A percentile compares a stretch with the other conserved stretches of the same genome.
phyloP scores from a whole-genome alignment of 2,329 filamentous ascomycete genomes.

The Botrytis squamosa region DNA sequence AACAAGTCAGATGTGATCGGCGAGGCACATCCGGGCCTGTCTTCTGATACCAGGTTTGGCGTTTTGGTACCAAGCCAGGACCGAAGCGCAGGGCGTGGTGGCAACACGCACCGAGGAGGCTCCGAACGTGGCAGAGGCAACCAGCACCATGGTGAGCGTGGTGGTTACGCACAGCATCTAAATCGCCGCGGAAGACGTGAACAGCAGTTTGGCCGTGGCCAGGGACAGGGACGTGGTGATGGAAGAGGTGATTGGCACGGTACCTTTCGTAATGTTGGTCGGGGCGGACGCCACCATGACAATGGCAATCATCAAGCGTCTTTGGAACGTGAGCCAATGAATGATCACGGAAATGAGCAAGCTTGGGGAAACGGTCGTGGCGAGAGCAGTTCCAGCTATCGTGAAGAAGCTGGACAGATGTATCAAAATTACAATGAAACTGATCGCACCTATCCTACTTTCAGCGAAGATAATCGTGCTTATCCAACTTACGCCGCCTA shows the following conservation, averaged over 20 bases:
- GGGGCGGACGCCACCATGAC: neutral
- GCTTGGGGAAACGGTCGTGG: neutral
- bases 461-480: neutral
- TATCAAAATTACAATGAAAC: neutral
- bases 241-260: neutral
- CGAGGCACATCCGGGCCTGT: constrained; percentile 14
- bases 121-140: neutral
- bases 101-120: neutral
- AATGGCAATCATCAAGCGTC: neutral
- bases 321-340: neutral
- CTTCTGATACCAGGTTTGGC: constrained; percentile 16
- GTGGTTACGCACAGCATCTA: neutral
- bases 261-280: neutral
- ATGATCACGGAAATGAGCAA: neutral
- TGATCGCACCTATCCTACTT: neutral
- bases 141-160: neutral
- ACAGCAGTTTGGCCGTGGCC: neutral
- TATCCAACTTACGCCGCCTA: neutral
- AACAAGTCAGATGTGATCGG: constrained; percentile 14
- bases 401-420: neutral
- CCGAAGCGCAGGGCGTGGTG: neutral
- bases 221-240: neutral
- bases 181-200: constrained; percentile 10
- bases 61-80: neutral
- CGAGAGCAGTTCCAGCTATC: neutral